Evolutionary conservation across 2,329 filamentous ascomycete genomes (phyloP), one percentile per base, ranked within the genome.

Genomic region (Penicillium sumatraense): DNA sequence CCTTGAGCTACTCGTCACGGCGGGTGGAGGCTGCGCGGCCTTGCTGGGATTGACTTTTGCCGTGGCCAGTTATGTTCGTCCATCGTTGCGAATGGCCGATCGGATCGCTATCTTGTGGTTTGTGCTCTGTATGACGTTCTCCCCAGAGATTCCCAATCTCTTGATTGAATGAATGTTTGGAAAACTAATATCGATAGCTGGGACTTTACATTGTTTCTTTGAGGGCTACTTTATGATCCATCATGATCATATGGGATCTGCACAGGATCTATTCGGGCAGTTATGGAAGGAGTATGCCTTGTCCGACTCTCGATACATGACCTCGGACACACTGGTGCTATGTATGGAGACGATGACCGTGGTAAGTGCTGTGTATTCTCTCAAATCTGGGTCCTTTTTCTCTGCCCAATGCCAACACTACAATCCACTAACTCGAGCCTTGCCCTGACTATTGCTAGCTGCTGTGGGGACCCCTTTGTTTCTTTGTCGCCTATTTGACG

Each of bases 251-350:
- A 81, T 96, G 70, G 85, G 86, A 0, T 78, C 83, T 10, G 85
- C 85, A 56, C 88, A 91, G 70, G 86, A 87, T 51, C 76, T 95
- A 7, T 88, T 93, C 53, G 90, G 88, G 2, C 91, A 96, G 77
- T 80, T 96, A 41, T 96, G 92, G 92, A 96, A 96, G 71, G 92
- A 96, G 74, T 96, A 96, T 71, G 83, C 90, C 3, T 81, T 93
- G 29, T 93, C 90, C 2, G 92, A 96, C 76, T 96, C 91, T 51
- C 83, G 92, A 40, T 96, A 96, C 69, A 78, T 96, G 64, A 92
- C 88, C 2, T 86, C 87, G 16, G 89, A 95, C 68, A 83, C 88
- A 1, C 92, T 96, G 66, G 91, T 95, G 64, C 79, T 96, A n/a
- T 93, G 89, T 72, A 88, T 96, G 73, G 92, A 96, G 80, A 86